Conservation (phyloP, 2,329 filamentous ascomycete species). For the Grosmannia clavigera region DNA sequence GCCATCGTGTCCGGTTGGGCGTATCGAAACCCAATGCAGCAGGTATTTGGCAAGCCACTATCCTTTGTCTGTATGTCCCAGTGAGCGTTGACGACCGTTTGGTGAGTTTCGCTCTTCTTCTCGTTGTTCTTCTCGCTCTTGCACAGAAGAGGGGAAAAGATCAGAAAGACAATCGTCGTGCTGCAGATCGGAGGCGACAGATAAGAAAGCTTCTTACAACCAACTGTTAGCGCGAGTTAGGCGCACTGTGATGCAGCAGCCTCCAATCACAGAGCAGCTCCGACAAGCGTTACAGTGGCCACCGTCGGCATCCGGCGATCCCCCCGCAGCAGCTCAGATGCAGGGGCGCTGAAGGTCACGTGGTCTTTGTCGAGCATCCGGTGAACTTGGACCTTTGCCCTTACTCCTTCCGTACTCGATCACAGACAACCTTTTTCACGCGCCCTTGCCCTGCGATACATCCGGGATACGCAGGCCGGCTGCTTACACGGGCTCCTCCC, state of each 20-base stretch:
- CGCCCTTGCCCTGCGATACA: conserved; percentile 5
- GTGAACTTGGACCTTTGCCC: conserved; percentile 4
- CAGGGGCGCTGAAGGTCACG: not conserved
- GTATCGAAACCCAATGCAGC: not conserved
- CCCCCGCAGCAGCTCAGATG: not conserved
- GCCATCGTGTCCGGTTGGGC: conserved; percentile 30
- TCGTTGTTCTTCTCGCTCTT: not conserved
- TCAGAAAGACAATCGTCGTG: not conserved
- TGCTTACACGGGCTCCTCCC: conserved; percentile 7
- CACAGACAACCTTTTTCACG: conserved; percentile 10
- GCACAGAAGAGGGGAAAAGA: not conserved
- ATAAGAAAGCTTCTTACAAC: not conserved
- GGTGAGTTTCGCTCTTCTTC: not conserved
- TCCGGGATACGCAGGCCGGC: conserved; percentile 11
- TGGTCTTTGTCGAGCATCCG: not conserved
- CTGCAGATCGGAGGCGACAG: not conserved
- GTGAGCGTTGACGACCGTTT: not conserved
- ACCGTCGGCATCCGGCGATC: not conserved
- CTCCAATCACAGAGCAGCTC: not conserved
- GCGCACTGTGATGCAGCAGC: not conserved
- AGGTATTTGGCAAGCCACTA: not conserved
- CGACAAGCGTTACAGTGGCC: not conserved
- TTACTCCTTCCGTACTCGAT: conserved; percentile 10
- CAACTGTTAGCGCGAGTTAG: not conserved
- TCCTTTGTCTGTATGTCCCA: not conserved